Evolutionary conservation across 2,329 filamentous ascomycete species (phyloP).

Genomic region (Polytolypa hystricis): DNA sequence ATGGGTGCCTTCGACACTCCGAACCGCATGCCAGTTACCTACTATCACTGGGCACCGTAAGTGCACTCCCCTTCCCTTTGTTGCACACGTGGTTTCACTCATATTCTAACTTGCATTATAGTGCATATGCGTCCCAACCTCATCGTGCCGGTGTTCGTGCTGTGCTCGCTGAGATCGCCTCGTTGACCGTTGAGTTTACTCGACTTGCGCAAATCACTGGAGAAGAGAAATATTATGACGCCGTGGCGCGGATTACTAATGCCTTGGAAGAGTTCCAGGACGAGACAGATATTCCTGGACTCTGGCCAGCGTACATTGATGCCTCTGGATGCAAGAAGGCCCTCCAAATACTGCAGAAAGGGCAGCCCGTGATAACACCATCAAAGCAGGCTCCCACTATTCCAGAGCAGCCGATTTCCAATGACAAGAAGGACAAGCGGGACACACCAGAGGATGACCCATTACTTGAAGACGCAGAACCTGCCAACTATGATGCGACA

Average conservation of each 20-base stretch:
- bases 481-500: constrained; percentile 16
- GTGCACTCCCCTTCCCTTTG: constrained; percentile 14
- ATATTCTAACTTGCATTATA: constrained; percentile 63
- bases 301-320: constrained; percentile 49
- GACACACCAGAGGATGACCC: constrained; percentile 2
- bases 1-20: constrained; percentile 33
- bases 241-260: constrained; percentile 25
- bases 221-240: constrained; percentile 29
- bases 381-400: constrained; percentile 25
- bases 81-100: constrained; percentile 17
- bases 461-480: constrained; percentile 18
- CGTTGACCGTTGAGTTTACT: constrained; percentile 31
- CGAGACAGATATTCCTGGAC: constrained; percentile 26
- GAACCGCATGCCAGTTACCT: constrained; percentile 19
- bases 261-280: constrained; percentile 25
- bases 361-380: constrained; percentile 15
- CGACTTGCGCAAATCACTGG: constrained; percentile 29
- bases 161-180: constrained; percentile 28
- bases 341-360: constrained; percentile 8
- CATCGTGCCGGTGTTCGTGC: constrained; percentile 18
- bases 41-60: constrained; percentile 66
- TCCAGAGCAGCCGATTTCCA: constrained; percentile 13
- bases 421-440: constrained; percentile 1
- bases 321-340: constrained; percentile 61
- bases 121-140: constrained; percentile 28